Conservation (phyloP, 2,329 filamentous ascomycete species). For the Penicillium sp. region DNA sequence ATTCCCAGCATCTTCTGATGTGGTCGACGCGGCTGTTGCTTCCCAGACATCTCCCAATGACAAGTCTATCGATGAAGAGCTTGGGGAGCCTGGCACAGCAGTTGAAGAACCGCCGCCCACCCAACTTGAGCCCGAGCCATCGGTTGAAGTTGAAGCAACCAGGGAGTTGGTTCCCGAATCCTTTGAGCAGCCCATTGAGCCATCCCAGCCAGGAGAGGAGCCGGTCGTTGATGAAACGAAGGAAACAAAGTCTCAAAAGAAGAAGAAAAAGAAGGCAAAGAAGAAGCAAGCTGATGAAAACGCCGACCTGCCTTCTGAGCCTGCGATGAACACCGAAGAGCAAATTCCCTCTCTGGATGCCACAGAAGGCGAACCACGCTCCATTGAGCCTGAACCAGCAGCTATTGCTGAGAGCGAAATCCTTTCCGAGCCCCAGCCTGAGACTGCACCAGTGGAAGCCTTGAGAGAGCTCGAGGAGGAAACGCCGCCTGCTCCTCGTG, state of each 20-base stretch:
- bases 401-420: background rate
- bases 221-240: background rate
- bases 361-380: background rate
- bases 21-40: constrained; percentile 22
- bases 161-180: constrained; percentile 11
- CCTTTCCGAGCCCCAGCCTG: constrained; percentile 1
- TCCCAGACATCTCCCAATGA: constrained; percentile 9
- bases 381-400: constrained; percentile 3
- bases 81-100: constrained; percentile 15
- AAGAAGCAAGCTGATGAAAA: background rate
- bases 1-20: constrained; percentile 11
- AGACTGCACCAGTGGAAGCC: constrained; percentile 5
- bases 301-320: background rate
- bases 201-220: background rate
- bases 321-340: constrained; percentile 13
- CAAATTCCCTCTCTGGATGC: constrained; percentile 1
- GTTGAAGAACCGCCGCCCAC: constrained; percentile 9
- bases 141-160: constrained; percentile 1
- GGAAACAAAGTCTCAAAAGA: constrained; percentile 1
- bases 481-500: background rate
- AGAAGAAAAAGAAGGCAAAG: constrained; percentile 3
- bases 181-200: constrained; percentile 2
- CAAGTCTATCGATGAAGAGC: constrained; percentile 1
- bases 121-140: background rate
- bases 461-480: constrained; percentile 6